Base-by-base conservation (phyloP, 106 monocot genomes). In the Allium fistulosum region DNA sequence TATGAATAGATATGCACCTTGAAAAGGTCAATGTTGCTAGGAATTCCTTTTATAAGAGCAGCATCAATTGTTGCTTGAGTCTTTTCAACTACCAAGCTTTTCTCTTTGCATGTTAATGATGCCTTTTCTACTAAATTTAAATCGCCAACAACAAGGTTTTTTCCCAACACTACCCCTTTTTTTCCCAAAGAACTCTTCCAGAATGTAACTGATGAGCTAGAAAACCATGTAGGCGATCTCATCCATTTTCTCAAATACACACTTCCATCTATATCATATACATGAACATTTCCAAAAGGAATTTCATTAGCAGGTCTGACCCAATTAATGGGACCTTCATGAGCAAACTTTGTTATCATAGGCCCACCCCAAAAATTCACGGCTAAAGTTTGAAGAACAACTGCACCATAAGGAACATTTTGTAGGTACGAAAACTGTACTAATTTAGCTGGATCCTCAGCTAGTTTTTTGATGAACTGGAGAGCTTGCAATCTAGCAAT, bases 1-100 rank as follows among this genome's bases (percentile, higher is more conserved):
- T 13, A 76, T 6, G 70, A 62, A 49, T 46, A 17, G 67, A n/a
- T 57, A 22, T 22, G 22, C 22, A 96, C 96, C 96, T 96, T 91
- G 79, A 96, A 88, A 74, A 99, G 92, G 62, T 99, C 92, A 58
- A 99, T 99, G 71, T 99, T 99, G 75, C 97, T 99, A 61, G 97
- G 97, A 71, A 99, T 99, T 49, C 97, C 97, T 75, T 99, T 71
- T 51, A 99, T 89, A 80, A 86, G 87, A 66, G 92, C 97, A 57
- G 97, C 97, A 82, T 88, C 89, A 67, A 99, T 90, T 37, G 97
- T 92, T 12, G 89, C 92, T 58, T 83, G 84, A 63, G 92, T 99
- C 70, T 75, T 89, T 70, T 99, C 89, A 61, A 90, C 82, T 69
- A 88, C 79, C 17, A 74, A 69, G 59, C 90, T 92, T 73, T 63